Evolutionary conservation across 257 asterid genomes (phyloP).

Genomic region (Plectranthus barbatus): DNA sequence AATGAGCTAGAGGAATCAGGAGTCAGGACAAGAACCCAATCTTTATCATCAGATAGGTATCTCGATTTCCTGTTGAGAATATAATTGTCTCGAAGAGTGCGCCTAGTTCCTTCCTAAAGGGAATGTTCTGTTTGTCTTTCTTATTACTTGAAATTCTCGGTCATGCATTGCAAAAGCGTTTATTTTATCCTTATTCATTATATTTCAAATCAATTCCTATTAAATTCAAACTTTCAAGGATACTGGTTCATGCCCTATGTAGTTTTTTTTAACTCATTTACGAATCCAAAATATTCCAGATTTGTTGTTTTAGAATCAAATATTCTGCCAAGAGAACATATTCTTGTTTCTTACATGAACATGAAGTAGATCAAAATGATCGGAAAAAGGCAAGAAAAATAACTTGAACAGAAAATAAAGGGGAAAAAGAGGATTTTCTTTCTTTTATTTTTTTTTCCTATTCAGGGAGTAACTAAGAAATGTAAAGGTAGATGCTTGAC

Average conservation of each 20-base stretch:
- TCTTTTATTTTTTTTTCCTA: too few species aligned
- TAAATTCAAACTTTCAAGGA: neutral
- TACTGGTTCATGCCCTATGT: neutral
- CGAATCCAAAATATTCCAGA: neutral
- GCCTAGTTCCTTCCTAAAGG: too few species aligned
- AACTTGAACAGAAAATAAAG: neutral
- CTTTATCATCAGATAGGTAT: neutral
- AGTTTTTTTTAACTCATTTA: neutral
- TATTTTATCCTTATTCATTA: neutral
- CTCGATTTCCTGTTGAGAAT: neutral
- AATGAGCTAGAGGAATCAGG: neutral
- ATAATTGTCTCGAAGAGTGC: neutral
- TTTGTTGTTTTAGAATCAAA: too few species aligned
- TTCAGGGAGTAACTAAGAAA: neutral
- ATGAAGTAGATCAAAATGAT: neutral
- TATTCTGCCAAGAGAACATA: neutral
- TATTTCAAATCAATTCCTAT: too few species aligned
- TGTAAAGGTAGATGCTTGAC: neutral
- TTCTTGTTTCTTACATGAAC: neutral
- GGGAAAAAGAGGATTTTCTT: neutral
- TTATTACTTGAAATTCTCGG: too few species aligned
- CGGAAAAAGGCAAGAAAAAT: neutral
- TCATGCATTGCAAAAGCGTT: too few species aligned
- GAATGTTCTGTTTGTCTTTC: too few species aligned
- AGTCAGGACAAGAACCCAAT: neutral